Base-by-base conservation (phyloP, 441 rosid genomes). In the Pelargonium myrrhifolium region DNA sequence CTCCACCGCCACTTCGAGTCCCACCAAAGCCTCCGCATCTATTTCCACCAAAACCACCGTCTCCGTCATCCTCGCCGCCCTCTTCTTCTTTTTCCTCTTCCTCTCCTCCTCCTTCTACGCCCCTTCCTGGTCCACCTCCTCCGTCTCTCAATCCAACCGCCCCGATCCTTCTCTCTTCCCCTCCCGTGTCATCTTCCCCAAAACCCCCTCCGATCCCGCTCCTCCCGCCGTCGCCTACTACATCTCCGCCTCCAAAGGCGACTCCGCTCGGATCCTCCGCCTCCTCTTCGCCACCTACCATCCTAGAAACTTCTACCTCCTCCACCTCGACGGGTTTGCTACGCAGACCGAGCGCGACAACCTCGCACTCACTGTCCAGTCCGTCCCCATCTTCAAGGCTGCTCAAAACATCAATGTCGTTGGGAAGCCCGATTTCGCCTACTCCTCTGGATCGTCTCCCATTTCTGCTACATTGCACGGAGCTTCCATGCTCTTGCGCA, bases 381-480 rank as follows among this genome's bases (percentile, higher is more conserved):
- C 88, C 18, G 79, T 84, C n/a, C 81, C 85, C 42, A 66, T 94
- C 56, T 87, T 94, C 63, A 69, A 67, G 69, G 96, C 97, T 51
- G 96, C 97, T 3, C 77, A 80, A 66, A 94, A 94, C 58, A 96
- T 94, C 37, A 82, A 91, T 65, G 92, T 94, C 3, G 73, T 91
- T 1, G 96, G 96, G 51, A 89, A 87, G 71, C 82, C 96, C 2
- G 96, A 94, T 80, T 89, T 87, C 64, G 82, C 80, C n/a, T 94
- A 89, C 75, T 58, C 72, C 0, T 85, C 75, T 70, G 96, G 99
- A 14, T 84, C 96, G 9, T 91, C 99, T 31, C 65, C 91, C 10
- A 85, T 94, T 74, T 85, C 99, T 3, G 83, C 89, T 0, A 82
- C 84, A 55, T 86, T 94, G 65, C 97, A 88, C 64, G 99, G 93